Base-by-base conservation (phyloP, 2,329 filamentous ascomycete species). In the Curvularia hawaiiensis region DNA sequence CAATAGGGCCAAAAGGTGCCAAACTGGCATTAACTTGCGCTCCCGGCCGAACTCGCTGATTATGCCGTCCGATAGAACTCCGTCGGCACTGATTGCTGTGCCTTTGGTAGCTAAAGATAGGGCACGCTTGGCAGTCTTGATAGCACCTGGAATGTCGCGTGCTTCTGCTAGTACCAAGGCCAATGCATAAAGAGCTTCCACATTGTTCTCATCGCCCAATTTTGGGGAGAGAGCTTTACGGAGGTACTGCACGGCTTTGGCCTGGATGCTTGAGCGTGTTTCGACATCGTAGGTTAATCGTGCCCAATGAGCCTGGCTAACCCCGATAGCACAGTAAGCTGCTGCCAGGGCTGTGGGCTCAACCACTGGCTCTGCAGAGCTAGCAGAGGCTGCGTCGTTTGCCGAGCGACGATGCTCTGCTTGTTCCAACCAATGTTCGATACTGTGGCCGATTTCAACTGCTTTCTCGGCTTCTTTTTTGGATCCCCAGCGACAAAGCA, bases 1-100 rank as follows among this genome's bases (percentile, higher is more conserved):
- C 22, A 98, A 82, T 24, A 99, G 82, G 0, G 92, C 89, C 46
- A 99, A 83, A 16, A 99, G 82, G 79, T 99, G 95, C 93, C 95
- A 97, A 24, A 97, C 78, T 2, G 93, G 89, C 24, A 98, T 87
- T n/a, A 86, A 69, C 60, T 83, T 82, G 49, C 83, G 81, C 71
- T 92, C 88, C 54, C 86, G 75, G 1, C 74, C 69, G 63, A 74
- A 79, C 30, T 75, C 66, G 9, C 66, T 69, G 0, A 43, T 40
- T 11, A 69, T 59, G 6, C 68, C 70, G 9, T 58, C 56, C 3
- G 72, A 73, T 1, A 75, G 54, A 9, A 72, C 67, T 11, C 74
- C 76, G 44, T 76, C 73, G 3, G 68, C 50, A 50, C 69, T 72
- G 24, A 70, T 62, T 2, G 68, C 50, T n/a, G 70, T 70, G 8